Conservation (phyloP, 2,329 filamentous ascomycete species). For the Escovopsis sp. region DNA sequence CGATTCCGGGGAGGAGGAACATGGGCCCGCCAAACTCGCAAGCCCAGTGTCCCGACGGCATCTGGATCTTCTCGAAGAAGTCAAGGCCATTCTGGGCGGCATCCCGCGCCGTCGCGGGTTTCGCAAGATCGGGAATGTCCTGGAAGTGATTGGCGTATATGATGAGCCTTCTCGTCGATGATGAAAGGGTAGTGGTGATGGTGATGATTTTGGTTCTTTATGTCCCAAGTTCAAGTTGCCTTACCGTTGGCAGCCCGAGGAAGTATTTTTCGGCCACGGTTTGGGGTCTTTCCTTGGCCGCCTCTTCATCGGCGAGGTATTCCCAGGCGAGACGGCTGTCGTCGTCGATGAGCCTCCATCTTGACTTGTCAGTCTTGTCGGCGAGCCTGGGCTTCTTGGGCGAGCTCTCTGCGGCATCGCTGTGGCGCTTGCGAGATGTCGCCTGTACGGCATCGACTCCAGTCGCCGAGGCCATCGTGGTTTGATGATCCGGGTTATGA, state of each 20-base stretch:
- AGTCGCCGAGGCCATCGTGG: conserved; percentile 18
- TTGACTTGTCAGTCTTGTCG: conserved; percentile 57
- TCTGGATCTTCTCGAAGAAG: conserved; percentile 82
- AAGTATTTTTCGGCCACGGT: conserved; percentile 79
- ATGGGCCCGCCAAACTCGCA: conserved; percentile 97
- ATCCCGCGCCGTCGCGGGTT: conserved; percentile 58
- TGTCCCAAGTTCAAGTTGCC: no score
- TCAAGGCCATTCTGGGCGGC: conserved; percentile 67
- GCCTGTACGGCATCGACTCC: conserved; percentile 15
- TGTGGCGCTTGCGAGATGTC: conserved; percentile 29
- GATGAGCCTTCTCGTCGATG: background rate
- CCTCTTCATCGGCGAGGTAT: conserved; percentile 64
- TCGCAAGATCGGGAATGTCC: conserved; percentile 59
- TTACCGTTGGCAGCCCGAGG: conserved; percentile 64
- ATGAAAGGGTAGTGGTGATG: background rate
- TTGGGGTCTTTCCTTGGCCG: conserved; percentile 68
- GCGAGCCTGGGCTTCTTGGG: conserved; percentile 33
- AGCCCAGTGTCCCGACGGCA: conserved; percentile 82
- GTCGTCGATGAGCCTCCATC: conserved; percentile 78
- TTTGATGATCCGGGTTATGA: conserved; percentile 1
- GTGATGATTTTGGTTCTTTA: no score
- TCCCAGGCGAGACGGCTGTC: conserved; percentile 86
- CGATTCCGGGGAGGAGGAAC: conserved; percentile 79
- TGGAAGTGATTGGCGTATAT: conserved; percentile 21
- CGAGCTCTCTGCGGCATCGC: conserved; percentile 22